phyloP scores from a whole-genome alignment of 2,329 filamentous ascomycete species.

The Rutstroemia sp. region DNA sequence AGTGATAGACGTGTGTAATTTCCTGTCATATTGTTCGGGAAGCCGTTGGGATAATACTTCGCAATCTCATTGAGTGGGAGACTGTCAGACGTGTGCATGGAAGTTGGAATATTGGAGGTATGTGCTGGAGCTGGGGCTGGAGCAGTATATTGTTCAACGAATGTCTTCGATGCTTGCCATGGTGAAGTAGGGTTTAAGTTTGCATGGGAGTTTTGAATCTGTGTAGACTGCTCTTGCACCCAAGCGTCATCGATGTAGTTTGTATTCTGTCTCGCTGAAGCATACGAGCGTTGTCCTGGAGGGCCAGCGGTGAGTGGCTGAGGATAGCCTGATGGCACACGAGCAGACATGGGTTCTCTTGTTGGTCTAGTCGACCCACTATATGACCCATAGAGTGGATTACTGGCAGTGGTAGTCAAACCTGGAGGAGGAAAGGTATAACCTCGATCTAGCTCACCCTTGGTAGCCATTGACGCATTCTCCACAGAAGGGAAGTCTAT shows the following conservation, averaged over 20 bases:
- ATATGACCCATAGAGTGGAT: slow-evolving; percentile 18
- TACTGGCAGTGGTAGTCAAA: slow-evolving; percentile 9
- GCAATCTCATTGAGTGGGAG: slow-evolving; percentile 16
- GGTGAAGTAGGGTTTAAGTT: background rate
- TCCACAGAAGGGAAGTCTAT: background rate
- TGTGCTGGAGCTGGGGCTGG: background rate
- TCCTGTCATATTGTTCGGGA: slow-evolving; percentile 20
- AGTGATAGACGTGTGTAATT: slow-evolving; percentile 15
- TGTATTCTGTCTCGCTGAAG: slow-evolving; percentile 8
- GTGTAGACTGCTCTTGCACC: background rate
- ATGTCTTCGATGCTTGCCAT: slow-evolving; percentile 5
- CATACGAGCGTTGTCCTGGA: slow-evolving; percentile 24
- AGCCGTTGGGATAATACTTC: slow-evolving; percentile 26
- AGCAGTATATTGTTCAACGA: background rate
- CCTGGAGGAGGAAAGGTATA: slow-evolving; percentile 24
- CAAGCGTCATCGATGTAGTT: slow-evolving; percentile 9
- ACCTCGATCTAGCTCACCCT: slow-evolving; percentile 17
- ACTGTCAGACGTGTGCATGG: slow-evolving; percentile 17
- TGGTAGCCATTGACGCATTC: background rate
- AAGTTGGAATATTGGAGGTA: background rate
- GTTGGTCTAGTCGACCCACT: background rate
- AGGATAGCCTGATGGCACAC: slow-evolving; percentile 21
- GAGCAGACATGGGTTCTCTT: background rate
- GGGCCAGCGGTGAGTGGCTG: slow-evolving; percentile 31
- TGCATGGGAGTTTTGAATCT: background rate